phyloP scores from a whole-genome alignment of 2,329 filamentous ascomycete species.

The Lachnellula arida region DNA sequence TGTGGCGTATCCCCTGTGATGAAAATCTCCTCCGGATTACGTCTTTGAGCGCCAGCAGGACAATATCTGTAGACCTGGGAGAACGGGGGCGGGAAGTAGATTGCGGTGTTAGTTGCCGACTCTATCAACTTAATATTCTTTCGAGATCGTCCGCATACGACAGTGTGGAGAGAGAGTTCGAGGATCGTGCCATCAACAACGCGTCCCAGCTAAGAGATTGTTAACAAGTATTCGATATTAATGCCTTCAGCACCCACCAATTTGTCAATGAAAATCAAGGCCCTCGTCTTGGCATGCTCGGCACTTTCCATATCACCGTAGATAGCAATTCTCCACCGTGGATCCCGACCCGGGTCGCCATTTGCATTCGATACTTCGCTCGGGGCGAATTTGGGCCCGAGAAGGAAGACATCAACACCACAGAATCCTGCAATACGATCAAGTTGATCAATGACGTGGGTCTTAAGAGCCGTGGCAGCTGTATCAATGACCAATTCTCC shows the following conservation, averaged over 20 bases:
- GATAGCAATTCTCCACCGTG: slow-evolving; percentile 86
- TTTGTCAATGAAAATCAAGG: slow-evolving; percentile 89
- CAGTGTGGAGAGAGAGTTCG: slow-evolving; percentile 81
- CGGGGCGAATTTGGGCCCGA: slow-evolving; percentile 83
- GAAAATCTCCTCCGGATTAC: slow-evolving; percentile 86
- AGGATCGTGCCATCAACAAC: slow-evolving; percentile 75
- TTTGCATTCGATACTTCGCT: slow-evolving; percentile 69
- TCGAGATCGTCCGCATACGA: slow-evolving; percentile 87
- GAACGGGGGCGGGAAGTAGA: slow-evolving; percentile 96
- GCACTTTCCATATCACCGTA: slow-evolving; percentile 93
- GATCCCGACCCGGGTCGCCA: slow-evolving; percentile 73
- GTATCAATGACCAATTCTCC: slow-evolving; percentile 81
- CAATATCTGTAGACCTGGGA: slow-evolving; percentile 88
- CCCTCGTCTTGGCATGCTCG: slow-evolving; percentile 93
- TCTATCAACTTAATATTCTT: slow-evolving; percentile 99
- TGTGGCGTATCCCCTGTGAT: slow-evolving; percentile 88
- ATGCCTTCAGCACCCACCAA: slow-evolving; percentile 16
- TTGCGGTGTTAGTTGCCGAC: slow-evolving; percentile 89
- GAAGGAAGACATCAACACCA: slow-evolving; percentile 92
- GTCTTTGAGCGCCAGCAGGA: slow-evolving; percentile 72
- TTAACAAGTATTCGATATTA: neutral
- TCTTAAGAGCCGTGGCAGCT: slow-evolving; percentile 61
- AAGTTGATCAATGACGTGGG: slow-evolving; percentile 75
- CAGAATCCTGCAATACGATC: slow-evolving; percentile 84
- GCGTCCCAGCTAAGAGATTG: slow-evolving; percentile 55